A percentile compares a stretch with the other conserved stretches of the same genome.
phyloP scores from a whole-genome alignment of 139 green algal species.

The Ulvella scutata region DNA sequence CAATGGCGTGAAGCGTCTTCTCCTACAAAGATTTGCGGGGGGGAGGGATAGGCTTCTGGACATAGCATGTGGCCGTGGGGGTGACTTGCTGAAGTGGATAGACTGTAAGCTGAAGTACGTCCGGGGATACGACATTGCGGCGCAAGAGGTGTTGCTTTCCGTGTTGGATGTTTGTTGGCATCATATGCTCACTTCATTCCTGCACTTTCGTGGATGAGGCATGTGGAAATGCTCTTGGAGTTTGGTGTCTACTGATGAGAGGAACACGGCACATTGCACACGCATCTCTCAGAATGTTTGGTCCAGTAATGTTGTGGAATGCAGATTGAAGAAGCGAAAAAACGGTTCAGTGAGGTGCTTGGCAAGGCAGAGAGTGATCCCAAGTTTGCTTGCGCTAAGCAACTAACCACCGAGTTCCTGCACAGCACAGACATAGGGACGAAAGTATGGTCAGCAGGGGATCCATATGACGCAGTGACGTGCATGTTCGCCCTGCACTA shows the following conservation, averaged over 20 bases:
- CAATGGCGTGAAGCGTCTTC: conserved; percentile 73
- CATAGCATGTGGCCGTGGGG: conserved; percentile 72
- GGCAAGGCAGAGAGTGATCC: not conserved
- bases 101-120: conserved; percentile 24
- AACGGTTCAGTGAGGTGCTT: not conserved
- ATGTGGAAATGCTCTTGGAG: no score
- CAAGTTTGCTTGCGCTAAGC: not conserved
- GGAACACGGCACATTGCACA: no score
- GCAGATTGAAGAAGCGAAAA: not conserved
- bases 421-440: conserved; percentile 20
- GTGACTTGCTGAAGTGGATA: conserved; percentile 84
- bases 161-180: not conserved
- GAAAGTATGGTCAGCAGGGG: not conserved
- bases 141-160: conserved; percentile 38
- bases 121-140: conserved; percentile 69
- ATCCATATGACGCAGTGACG: conserved; percentile 59
- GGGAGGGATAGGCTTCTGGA: conserved; percentile 51
- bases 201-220: no score
- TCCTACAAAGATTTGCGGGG: conserved; percentile 62
- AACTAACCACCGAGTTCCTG: conserved; percentile 26
- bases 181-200: no score
- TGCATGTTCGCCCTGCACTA: conserved; percentile 96
- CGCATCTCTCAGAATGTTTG: no score
- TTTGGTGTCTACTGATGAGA: no score
- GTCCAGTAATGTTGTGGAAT: no score